These are phyloP conservation scores for Gomphus bonarii DNA, from an alignment of 1,284 basidiomycete species.

Conservation along the genomic window DNA sequence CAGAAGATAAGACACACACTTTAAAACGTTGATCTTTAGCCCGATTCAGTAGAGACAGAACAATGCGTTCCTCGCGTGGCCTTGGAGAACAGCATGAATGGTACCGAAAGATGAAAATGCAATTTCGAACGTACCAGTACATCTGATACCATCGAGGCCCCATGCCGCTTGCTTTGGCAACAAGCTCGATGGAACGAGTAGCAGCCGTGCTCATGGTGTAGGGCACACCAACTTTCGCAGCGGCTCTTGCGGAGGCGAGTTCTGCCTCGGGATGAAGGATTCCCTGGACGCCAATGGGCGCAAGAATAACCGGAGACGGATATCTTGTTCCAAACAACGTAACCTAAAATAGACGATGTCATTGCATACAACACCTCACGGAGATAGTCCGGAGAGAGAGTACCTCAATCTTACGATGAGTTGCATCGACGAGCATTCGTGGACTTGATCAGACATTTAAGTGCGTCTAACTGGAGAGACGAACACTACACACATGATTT, in stretches of 20 bases:
- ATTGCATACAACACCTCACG: not conserved
- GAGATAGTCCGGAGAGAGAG: slow-evolving; percentile 2
- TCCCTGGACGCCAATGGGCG: slow-evolving; percentile 68
- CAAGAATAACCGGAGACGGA: slow-evolving; percentile 54
- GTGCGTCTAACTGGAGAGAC: not conserved
- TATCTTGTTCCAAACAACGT: slow-evolving; percentile 62
- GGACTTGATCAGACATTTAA: slow-evolving; percentile 26
- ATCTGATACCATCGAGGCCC: slow-evolving; percentile 69
- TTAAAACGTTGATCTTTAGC: slow-evolving; percentile 57
- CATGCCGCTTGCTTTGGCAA: slow-evolving; percentile 54
- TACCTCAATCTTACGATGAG: slow-evolving; percentile 52
- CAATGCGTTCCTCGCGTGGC: slow-evolving; percentile 53
- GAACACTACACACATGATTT: slow-evolving; percentile 32
- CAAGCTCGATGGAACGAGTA: slow-evolving; percentile 60
- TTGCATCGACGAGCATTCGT: slow-evolving; percentile 67
- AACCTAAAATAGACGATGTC: slow-evolving; percentile 30
- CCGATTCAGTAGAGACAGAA: slow-evolving; percentile 51
- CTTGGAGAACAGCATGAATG: slow-evolving; percentile 18
- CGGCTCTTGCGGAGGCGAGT: slow-evolving; percentile 57
- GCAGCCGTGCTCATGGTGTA: slow-evolving; percentile 67
- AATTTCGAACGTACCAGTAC: slow-evolving; percentile 42
- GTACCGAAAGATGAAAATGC: not conserved
- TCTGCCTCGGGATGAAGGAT: slow-evolving; percentile 62
- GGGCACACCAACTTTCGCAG: slow-evolving; percentile 51
- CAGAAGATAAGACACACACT: slow-evolving; percentile 19